Base-by-base conservation (phyloP, 805 yeast species). In the Blastobotrys robertii region DNA sequence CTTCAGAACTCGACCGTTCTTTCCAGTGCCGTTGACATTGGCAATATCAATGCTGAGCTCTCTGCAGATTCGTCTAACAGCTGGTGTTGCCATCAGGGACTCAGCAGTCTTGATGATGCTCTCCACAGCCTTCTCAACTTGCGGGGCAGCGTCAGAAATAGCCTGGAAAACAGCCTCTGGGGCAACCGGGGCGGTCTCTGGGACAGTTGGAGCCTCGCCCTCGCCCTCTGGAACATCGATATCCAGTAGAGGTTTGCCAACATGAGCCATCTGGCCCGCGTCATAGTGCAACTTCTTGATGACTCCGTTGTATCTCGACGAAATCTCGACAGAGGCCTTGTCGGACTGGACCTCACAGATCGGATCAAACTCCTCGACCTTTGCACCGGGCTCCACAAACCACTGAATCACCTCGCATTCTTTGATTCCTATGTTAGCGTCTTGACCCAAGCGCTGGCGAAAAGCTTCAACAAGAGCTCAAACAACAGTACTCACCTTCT, bases 371-470 rank as follows among this genome's bases (percentile, higher is more conserved):
- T 60, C 63, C 37, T 57, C 62, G 30, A 60, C 52, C 12, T 54
- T 47, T 10, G 62, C 60, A 2, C 62, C 60, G 11, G 65, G 64
- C 45, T 59, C 58, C 7, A 60, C 62, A 45, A 60, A 57, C 65
- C 65, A 60, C 45, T 60, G 65, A 34, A 60, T 60, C 16, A 60
- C 60, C 44, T 60, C 65, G 42, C 65, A 60, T 40, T 60, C 65
- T 39, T 57, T 58, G 47, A 60, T 60, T 34, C 43, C 43, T 37
- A 11, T 13, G n/a, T 30, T 11, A n/a, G 11, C 32, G 32, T 19
- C 6, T 19, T 19, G 4, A 4, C 4, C 25, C 25, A 19, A 19
- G 25, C 25, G 25, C 25, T 19, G 25, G 6, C 25, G 6, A 19
- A 19, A 19, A 6, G n/a, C n/a, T 33, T 33, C n/a, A 14, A 6